phyloP scores from a whole-genome alignment of 2,329 filamentous ascomycete genomes.

The Trichoderma breve region DNA sequence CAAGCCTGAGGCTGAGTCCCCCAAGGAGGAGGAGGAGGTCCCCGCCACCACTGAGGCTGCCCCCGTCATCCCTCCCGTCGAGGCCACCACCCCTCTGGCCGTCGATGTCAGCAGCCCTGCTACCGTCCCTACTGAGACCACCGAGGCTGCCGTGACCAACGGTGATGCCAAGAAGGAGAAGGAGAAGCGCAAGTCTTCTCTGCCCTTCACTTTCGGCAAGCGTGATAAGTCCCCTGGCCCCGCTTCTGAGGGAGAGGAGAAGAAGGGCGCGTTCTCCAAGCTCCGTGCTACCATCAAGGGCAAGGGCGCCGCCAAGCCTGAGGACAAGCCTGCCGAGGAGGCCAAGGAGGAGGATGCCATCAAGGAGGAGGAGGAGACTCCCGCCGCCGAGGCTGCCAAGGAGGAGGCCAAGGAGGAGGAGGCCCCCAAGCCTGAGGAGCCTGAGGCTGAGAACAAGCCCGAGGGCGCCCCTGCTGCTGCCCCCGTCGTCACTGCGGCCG shows the following conservation, averaged over 20 bases:
- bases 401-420: conserved; percentile 27
- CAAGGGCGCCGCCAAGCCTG: conserved; percentile 43
- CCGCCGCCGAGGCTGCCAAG: conserved; percentile 32
- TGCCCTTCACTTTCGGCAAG: conserved; percentile 73
- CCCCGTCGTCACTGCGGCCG: conserved; percentile 51
- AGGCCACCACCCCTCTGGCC: conserved; percentile 55
- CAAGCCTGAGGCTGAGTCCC: conserved; percentile 41
- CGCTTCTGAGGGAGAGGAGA: conserved; percentile 61
- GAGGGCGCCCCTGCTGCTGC: conserved; percentile 42
- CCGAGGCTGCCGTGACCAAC: conserved; percentile 45
- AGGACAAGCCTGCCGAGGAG: conserved; percentile 42
- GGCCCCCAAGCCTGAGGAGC: conserved; percentile 28
- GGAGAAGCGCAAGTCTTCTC: conserved; percentile 81
- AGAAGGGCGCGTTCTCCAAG: conserved; percentile 57
- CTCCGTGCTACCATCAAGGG: conserved; percentile 56
- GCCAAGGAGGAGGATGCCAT: conserved; percentile 37
- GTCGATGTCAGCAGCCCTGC: conserved; percentile 52
- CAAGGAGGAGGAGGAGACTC: conserved; percentile 33
- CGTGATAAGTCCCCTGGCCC: conserved; percentile 63
- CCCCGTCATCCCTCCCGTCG: conserved; percentile 59
- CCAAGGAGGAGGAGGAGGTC: conserved; percentile 43
- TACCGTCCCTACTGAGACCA: conserved; percentile 47
- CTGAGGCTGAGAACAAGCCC: conserved; percentile 43
- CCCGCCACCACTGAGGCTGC: conserved; percentile 50
- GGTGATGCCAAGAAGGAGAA: conserved; percentile 64